Evolutionary conservation across 2,329 filamentous ascomycete genomes (phyloP), one percentile per base, ranked within the genome.

Genomic region (Fusarium chaquense): DNA sequence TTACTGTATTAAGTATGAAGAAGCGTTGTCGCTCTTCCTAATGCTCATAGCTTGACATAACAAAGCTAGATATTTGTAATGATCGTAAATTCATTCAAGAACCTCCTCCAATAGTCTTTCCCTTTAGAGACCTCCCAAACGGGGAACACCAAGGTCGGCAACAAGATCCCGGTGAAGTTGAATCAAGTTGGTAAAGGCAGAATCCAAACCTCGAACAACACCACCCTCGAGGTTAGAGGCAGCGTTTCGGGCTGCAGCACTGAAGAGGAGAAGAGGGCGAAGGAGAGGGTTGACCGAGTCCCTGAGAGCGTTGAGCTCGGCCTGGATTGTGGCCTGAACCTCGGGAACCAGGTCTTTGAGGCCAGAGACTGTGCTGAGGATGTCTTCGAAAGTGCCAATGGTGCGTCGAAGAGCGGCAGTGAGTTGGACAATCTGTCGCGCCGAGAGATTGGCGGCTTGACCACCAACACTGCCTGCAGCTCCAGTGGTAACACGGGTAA

Each of bases 401-500:
- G 38, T 2, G 0, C 4, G 0, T 10, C 5, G 2, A 4, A 70
- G 6, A 18, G 58, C 18, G 1, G 18, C 26, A 7, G 44, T 45
- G 22, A 70, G 64, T 2, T 41, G 8, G 2, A 5, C 3, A n/a
- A 70, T 45, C 16, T 70, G 59, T 11, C 38, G 10, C 22, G 35
- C 11, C 2, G 56, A 55, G 11, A 70, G 20, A 6, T 47, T 52
- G 15, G 45, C 6, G 1, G 47, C 65, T 26, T 47, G 41, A 1
- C 1, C 44, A 0, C 3, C 45, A 4, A 70, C 35, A 12, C 63
- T 69, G 18, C 68, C 68, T 9, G 12, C 52, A 22, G 68, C 45
- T 4, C 55, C 68, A 1, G 52, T 69, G 11, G 68, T 70, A 30
- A 69, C 63, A 3, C 20, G 15, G 20, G 56, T 38, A 35, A 70